Evolutionary conservation across 1,284 basidiomycete species (phyloP).

Genomic region (Cryptococcus maquisensis): DNA sequence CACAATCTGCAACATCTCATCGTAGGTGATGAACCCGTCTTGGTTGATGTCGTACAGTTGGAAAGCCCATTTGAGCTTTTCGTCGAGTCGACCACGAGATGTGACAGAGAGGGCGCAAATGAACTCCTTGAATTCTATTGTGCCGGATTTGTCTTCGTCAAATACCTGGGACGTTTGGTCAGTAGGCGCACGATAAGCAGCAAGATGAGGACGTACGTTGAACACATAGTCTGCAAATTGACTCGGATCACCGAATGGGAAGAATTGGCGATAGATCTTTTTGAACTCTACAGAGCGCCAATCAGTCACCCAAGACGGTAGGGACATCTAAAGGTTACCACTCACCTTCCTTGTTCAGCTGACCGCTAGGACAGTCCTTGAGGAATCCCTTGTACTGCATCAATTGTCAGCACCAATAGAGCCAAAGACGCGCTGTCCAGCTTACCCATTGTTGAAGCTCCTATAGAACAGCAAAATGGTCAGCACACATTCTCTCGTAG

Average conservation of each 20-base stretch:
- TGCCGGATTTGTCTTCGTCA: constrained; percentile 91
- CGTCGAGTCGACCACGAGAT: constrained; percentile 86
- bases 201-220: constrained; percentile 53
- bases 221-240: constrained; percentile 99
- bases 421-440: not conserved
- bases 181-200: not conserved
- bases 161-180: constrained; percentile 56
- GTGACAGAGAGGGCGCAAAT: constrained; percentile 96
- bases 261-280: constrained; percentile 99
- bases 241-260: constrained; percentile 95
- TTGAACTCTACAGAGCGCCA: constrained; percentile 64
- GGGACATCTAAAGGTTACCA: not conserved
- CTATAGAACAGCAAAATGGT: constrained; percentile 16
- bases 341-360: constrained; percentile 75
- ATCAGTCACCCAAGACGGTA: not conserved
- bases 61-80: constrained; percentile 99
- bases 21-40: constrained; percentile 93
- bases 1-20: constrained; percentile 98
- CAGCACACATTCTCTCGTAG: not conserved
- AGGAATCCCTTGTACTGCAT: constrained; percentile 94
- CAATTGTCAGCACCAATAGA: not conserved
- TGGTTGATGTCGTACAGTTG: constrained; percentile 99
- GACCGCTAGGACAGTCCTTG: constrained; percentile 96
- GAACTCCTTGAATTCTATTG: constrained; percentile 98
- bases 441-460: constrained; percentile 93